Percentiles rank a stretch among this genome's conserved stretches.
Evolutionary conservation across 495 filamentous ascomycete species (phyloP).

Genomic region (Daldinia bambusicola): DNA sequence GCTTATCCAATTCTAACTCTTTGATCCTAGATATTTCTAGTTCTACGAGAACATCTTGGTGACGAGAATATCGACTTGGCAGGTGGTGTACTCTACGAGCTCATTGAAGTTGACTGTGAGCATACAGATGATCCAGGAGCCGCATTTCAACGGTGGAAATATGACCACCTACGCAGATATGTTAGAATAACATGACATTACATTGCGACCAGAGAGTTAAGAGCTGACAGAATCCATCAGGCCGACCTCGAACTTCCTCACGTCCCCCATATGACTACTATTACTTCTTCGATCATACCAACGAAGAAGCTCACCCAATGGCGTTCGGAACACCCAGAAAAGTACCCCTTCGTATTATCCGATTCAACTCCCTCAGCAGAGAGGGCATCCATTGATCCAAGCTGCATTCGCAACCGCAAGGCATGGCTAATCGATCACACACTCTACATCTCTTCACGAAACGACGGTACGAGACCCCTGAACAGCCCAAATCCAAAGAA

Average conservation of each 20-base stretch:
- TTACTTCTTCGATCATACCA: constrained; percentile 48
- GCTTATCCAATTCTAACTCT: constrained; percentile 10
- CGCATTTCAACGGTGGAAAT: constrained; percentile 49
- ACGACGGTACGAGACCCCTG: constrained; percentile 45
- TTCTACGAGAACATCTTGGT: constrained; percentile 50
- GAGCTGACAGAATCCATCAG: constrained; percentile 34
- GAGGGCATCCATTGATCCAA: constrained; percentile 34
- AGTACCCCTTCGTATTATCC: constrained; percentile 48
- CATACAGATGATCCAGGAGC: constrained; percentile 50
- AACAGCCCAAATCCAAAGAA: constrained; percentile 45
- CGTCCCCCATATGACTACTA: constrained; percentile 51
- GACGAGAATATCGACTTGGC: constrained; percentile 50
- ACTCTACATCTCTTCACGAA: constrained; percentile 44
- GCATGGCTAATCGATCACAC: constrained; percentile 51
- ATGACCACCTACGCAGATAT: constrained; percentile 50
- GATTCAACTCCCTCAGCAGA: constrained; percentile 40
- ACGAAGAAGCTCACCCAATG: constrained; percentile 44
- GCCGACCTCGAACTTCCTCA: constrained; percentile 49
- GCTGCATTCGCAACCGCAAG: constrained; percentile 47
- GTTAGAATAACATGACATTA: constrained; percentile 17
- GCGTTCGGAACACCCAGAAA: constrained; percentile 40
- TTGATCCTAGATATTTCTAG: constrained; percentile 42
- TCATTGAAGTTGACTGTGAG: constrained; percentile 50
- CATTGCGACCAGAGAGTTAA: background rate
- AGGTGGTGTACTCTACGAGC: constrained; percentile 49